These are phyloP conservation scores for Pichia deserticola DNA, from an alignment of 805 yeast genomes.

Conservation along the genomic window DNA sequence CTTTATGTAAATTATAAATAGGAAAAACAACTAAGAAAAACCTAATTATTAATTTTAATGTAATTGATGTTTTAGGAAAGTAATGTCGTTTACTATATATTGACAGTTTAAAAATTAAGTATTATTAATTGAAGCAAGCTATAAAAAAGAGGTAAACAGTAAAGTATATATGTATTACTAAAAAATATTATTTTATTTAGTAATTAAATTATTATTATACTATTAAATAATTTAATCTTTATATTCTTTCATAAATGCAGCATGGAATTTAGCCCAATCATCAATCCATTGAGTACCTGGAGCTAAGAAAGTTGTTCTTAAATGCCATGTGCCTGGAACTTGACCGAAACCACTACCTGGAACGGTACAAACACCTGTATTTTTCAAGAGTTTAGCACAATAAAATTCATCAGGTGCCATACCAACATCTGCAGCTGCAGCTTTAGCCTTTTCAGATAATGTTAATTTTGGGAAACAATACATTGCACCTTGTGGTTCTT, in stretches of 20 bases:
- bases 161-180: not conserved
- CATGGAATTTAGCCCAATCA: conserved; percentile 74
- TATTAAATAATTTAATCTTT: conserved; percentile 10
- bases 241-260: conserved; percentile 55
- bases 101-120: no score
- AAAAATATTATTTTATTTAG: no score
- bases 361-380: conserved; percentile 93
- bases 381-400: conserved; percentile 74
- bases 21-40: no score
- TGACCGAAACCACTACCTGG: conserved; percentile 99
- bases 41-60: no score
- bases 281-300: conserved; percentile 90
- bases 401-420: conserved; percentile 79
- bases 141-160: no score
- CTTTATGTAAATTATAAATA: not conserved
- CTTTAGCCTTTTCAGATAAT: conserved; percentile 56
- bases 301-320: conserved; percentile 94
- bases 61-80: no score
- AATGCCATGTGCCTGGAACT: conserved; percentile 78
- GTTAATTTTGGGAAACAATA: conserved; percentile 80
- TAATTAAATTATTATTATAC: no score
- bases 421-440: conserved; percentile 49
- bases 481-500: conserved; percentile 96
- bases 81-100: no score
- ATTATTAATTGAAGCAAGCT: no score